Percentiles rank a stretch among this genome's conserved stretches.
Conservation (phyloP, 2,329 filamentous ascomycete genomes). For the Cercospora brassicicola region DNA sequence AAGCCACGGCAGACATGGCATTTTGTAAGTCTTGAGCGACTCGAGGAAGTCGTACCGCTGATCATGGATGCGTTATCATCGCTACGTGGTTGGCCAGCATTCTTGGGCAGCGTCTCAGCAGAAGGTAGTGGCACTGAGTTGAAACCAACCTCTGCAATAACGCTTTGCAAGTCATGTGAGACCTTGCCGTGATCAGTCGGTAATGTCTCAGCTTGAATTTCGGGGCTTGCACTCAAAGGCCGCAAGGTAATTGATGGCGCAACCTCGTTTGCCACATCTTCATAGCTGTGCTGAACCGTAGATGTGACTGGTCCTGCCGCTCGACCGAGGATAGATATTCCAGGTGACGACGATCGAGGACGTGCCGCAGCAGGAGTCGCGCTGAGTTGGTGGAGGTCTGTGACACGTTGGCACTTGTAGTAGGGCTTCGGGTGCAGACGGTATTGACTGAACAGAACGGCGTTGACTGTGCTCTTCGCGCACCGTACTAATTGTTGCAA, state of each 20-base stretch:
- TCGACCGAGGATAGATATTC: neutral
- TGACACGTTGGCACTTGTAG: neutral
- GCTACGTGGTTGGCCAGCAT: neutral
- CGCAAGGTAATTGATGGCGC: neutral
- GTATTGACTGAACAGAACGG: neutral
- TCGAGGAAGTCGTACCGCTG: constrained; percentile 26
- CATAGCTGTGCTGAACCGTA: neutral
- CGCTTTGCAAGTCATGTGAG: neutral
- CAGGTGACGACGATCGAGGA: neutral
- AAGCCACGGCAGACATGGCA: constrained; percentile 39
- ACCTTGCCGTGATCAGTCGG: neutral
- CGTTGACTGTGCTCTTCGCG: neutral
- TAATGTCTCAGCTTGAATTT: neutral
- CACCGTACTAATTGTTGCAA: neutral
- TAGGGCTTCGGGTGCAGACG: neutral
- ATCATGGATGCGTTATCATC: constrained; percentile 25
- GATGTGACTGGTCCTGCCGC: neutral
- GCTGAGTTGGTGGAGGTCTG: neutral
- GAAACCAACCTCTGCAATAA: neutral
- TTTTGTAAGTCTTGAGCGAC: constrained; percentile 15
- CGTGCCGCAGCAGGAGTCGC: neutral
- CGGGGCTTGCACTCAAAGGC: constrained; percentile 5
- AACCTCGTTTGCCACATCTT: neutral
- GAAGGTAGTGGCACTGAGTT: neutral
- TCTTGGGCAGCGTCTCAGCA: neutral